Evolutionary conservation across 352 stramenopile species (phyloP).

Genomic region (Albugo candida): DNA sequence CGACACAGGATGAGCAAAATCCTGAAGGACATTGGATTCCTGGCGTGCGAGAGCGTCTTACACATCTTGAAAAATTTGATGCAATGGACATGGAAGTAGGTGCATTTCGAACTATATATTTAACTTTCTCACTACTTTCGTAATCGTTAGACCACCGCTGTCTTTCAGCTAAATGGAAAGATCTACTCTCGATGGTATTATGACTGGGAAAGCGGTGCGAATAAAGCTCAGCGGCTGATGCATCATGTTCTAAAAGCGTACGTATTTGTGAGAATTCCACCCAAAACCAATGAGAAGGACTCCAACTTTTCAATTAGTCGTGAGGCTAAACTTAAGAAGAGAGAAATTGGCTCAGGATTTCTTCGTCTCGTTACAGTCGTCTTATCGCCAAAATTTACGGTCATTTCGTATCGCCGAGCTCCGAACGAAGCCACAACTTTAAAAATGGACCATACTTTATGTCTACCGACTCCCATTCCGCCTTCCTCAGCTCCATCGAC

Average conservation of each 20-base stretch:
- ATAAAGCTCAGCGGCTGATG: conserved; percentile 35
- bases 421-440: conserved; percentile 12
- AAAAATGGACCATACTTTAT: too few relatives aligned
- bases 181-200: conserved; percentile 48
- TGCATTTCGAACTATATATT: background rate
- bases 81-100: conserved; percentile 7
- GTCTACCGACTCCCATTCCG: too few relatives aligned
- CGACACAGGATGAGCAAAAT: conserved; percentile 30
- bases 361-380: conserved; percentile 28
- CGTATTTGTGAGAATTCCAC: conserved; percentile 18
- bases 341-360: conserved; percentile 8
- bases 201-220: conserved; percentile 43
- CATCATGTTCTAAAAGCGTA: conserved; percentile 40
- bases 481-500: too few relatives aligned
- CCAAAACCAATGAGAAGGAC: conserved; percentile 17
- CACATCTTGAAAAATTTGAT: conserved; percentile 3
- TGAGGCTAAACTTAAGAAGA: background rate
- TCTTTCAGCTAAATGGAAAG: conserved; percentile 36
- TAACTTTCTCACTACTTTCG: background rate
- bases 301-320: conserved; percentile 13
- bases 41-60: conserved; percentile 22
- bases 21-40: conserved; percentile 37
- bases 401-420: conserved; percentile 51
- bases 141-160: conserved; percentile 3
- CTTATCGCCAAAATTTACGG: conserved; percentile 35